A percentile compares a stretch with the other conserved stretches of the same genome.
Conservation (phyloP, 73 alveolate genomes). For the Symbiodinium pilosum region DNA sequence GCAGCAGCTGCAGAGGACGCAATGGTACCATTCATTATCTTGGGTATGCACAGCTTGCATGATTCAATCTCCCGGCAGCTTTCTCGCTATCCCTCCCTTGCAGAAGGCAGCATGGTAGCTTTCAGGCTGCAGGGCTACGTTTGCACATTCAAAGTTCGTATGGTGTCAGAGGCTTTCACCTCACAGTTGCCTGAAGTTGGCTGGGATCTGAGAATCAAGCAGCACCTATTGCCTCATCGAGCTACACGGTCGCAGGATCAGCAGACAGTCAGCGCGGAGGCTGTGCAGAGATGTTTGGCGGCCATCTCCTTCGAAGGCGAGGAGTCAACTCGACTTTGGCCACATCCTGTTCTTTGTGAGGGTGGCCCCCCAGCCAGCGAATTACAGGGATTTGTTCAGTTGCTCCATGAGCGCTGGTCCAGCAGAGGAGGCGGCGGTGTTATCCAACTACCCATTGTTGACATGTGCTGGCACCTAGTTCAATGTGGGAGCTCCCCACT, state of each 20-base stretch:
- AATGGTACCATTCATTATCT: neutral
- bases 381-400: neutral
- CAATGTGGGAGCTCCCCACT: neutral
- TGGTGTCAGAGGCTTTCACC: neutral
- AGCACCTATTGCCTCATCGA: neutral
- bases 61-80: conserved; percentile 44
- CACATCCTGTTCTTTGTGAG: conserved; percentile 14
- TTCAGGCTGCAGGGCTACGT: conserved; percentile 62
- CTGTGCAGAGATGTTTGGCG: neutral
- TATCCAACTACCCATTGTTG: neutral
- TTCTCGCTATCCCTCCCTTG: neutral
- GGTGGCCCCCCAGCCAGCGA: conserved; percentile 37
- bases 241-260: neutral
- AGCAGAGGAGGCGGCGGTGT: neutral
- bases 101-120: neutral
- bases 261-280: neutral
- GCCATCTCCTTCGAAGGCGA: neutral
- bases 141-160: conserved; percentile 8
- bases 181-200: neutral
- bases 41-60: neutral
- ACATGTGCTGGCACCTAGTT: neutral
- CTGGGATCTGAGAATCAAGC: neutral
- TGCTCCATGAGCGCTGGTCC: neutral
- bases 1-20: neutral
- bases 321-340: neutral